Conservation (phyloP, 2,329 filamentous ascomycete species). For the Didymella segeticola region DNA sequence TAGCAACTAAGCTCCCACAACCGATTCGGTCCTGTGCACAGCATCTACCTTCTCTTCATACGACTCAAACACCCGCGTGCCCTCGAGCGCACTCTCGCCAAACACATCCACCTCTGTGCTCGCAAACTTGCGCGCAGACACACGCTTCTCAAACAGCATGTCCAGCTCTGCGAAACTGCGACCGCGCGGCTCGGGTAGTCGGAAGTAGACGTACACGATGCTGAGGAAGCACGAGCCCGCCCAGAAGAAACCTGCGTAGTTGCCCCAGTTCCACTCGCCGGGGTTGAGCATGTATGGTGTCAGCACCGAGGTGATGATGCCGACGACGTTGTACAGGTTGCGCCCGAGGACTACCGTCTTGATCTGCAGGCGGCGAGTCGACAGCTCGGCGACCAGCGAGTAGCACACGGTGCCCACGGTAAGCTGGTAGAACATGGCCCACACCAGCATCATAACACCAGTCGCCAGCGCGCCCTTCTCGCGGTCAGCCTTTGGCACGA, state of each 20-base stretch:
- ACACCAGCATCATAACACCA: conserved; percentile 74
- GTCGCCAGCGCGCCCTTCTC: conserved; percentile 74
- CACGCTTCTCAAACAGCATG: conserved; percentile 76
- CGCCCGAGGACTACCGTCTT: conserved; percentile 90
- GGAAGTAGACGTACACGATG: conserved; percentile 81
- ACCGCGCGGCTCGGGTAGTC: conserved; percentile 79
- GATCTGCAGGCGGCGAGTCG: conserved; percentile 82
- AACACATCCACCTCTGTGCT: conserved; percentile 64
- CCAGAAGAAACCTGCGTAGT: conserved; percentile 90
- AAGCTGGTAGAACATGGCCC: conserved; percentile 72
- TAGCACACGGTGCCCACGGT: conserved; percentile 91
- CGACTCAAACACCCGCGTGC: conserved; percentile 38
- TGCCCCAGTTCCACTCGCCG: conserved; percentile 83
- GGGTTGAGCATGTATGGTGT: conserved; percentile 96
- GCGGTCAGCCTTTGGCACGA: conserved; percentile 68
- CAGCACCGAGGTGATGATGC: conserved; percentile 79
- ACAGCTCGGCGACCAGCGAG: conserved; percentile 84
- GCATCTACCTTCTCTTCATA: conserved; percentile 47
- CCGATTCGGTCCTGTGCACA: conserved; percentile 29
- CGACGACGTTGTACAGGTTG: conserved; percentile 77
- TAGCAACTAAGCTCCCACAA: conserved; percentile 20
- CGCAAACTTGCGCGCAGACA: conserved; percentile 77
- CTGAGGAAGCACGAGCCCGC: conserved; percentile 80
- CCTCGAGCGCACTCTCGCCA: conserved; percentile 34
- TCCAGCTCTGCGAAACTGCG: conserved; percentile 88